phyloP scores from a whole-genome alignment of 2,329 filamentous ascomycete genomes.

The Sporothrix protearum region DNA sequence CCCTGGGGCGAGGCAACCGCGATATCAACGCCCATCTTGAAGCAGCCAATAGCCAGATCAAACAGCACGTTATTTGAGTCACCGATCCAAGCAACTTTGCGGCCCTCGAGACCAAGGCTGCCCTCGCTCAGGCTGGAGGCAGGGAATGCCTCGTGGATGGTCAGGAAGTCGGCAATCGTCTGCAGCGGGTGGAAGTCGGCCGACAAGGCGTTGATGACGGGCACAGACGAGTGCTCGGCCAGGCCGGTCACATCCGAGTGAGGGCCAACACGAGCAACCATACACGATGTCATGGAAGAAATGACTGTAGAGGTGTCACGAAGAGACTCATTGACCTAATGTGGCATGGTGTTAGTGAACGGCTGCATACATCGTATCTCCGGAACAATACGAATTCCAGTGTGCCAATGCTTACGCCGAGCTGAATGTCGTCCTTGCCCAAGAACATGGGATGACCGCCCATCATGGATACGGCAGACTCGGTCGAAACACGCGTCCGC shows the following conservation, averaged over 20 bases:
- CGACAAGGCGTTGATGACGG: constrained; percentile 83
- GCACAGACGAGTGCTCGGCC: constrained; percentile 69
- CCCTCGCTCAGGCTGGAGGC: constrained; percentile 38
- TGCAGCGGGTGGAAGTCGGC: constrained; percentile 93
- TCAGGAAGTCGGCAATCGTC: constrained; percentile 89
- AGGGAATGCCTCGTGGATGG: constrained; percentile 75
- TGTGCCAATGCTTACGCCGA: constrained; percentile 62
- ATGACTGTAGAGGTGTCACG: constrained; percentile 89
- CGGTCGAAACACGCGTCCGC: constrained; percentile 87
- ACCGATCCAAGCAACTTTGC: constrained; percentile 94
- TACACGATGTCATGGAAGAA: constrained; percentile 85
- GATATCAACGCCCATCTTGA: constrained; percentile 83
- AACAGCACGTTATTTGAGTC: constrained; percentile 97
- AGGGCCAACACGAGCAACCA: constrained; percentile 73
- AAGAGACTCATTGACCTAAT: constrained; percentile 83
- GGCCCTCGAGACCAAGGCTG: constrained; percentile 66
- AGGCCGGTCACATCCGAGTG: constrained; percentile 71
- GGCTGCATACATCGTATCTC: background rate
- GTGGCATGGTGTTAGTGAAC: background rate
- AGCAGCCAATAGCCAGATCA: constrained; percentile 81
- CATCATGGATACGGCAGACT: constrained; percentile 82
- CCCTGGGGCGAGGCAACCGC: constrained; percentile 81
- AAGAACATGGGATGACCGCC: constrained; percentile 96
- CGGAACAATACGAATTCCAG: background rate
- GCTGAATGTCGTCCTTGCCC: constrained; percentile 91